Percentiles rank a stretch among this genome's conserved stretches.
Conservation (phyloP, 352 stramenopile species). For the Phytophthora idaei region DNA sequence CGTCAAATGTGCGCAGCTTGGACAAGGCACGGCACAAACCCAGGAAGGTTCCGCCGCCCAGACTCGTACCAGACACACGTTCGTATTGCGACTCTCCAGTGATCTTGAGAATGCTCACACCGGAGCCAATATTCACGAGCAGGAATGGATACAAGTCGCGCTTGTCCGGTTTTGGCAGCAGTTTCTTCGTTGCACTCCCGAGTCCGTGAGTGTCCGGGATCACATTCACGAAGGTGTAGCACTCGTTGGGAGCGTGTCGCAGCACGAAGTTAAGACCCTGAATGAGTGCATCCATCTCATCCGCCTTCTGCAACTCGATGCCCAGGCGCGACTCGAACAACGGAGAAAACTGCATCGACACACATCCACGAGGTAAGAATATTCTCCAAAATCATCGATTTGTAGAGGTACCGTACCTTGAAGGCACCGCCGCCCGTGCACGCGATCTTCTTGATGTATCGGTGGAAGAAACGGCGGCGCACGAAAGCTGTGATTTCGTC, state of each 20-base stretch:
- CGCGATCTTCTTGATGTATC: slow-evolving; percentile 90
- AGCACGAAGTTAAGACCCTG: slow-evolving; percentile 97
- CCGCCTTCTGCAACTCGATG: slow-evolving; percentile 93
- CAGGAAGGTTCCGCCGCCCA: slow-evolving; percentile 98
- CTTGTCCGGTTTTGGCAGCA: slow-evolving; percentile 60
- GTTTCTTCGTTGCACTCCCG: slow-evolving; percentile 60
- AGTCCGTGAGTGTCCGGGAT: slow-evolving; percentile 63
- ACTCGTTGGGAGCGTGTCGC: slow-evolving; percentile 92
- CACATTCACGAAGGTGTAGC: slow-evolving; percentile 94
- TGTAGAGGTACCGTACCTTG: slow-evolving; percentile 67
- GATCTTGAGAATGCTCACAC: slow-evolving; percentile 96
- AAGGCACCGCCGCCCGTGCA: slow-evolving; percentile 96
- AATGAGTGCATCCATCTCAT: slow-evolving; percentile 97
- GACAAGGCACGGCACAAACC: slow-evolving; percentile 95
- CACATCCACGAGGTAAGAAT: slow-evolving; percentile 2
- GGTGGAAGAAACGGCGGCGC: slow-evolving; percentile 83
- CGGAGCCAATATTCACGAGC: slow-evolving; percentile 98
- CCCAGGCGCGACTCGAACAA: slow-evolving; percentile 92
- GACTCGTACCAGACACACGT: slow-evolving; percentile 96
- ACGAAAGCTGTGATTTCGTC: slow-evolving; percentile 75
- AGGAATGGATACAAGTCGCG: slow-evolving; percentile 94
- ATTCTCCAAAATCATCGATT: neutral
- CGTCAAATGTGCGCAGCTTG: slow-evolving; percentile 80
- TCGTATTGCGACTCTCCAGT: slow-evolving; percentile 91
- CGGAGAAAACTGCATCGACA: slow-evolving; percentile 51